Evolutionary conservation across 257 asterid genomes (phyloP).

Genomic region (Solanum lycopersicoides): DNA sequence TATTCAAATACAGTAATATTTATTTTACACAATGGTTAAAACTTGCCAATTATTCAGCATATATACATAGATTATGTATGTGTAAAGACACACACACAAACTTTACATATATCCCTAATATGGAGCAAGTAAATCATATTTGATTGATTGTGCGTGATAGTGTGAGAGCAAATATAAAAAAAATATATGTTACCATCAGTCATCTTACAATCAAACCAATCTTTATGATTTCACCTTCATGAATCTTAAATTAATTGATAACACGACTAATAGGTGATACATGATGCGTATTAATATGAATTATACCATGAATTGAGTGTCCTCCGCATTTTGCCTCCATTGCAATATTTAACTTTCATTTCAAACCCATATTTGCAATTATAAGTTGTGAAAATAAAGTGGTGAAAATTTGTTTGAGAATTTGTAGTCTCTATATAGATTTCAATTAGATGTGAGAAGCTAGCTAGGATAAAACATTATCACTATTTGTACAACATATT

Average conservation of each 20-base stretch:
- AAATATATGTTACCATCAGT: background rate
- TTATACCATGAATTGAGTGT: background rate
- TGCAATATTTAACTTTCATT: background rate
- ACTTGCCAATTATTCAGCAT: background rate
- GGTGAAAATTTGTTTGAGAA: background rate
- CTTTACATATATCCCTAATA: background rate
- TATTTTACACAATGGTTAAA: background rate
- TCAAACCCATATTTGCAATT: background rate
- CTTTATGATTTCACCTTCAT: background rate
- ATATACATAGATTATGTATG: background rate
- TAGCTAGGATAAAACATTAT: background rate
- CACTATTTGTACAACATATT: background rate
- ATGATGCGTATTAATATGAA: background rate
- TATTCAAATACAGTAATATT: background rate
- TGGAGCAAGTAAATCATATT: background rate
- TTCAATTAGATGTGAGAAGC: background rate
- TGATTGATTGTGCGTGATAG: too few relatives aligned
- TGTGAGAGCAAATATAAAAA: too few relatives aligned
- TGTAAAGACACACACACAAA: background rate
- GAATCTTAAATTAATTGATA: background rate
- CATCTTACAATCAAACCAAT: background rate
- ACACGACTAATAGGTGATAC: background rate
- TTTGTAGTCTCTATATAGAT: background rate
- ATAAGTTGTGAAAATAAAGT: background rate
- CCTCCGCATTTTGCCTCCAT: background rate